Percentiles rank a stretch among this genome's conserved stretches.
Evolutionary conservation across 1,284 basidiomycete species (phyloP).

Genomic region (Pholiota adiposa): DNA sequence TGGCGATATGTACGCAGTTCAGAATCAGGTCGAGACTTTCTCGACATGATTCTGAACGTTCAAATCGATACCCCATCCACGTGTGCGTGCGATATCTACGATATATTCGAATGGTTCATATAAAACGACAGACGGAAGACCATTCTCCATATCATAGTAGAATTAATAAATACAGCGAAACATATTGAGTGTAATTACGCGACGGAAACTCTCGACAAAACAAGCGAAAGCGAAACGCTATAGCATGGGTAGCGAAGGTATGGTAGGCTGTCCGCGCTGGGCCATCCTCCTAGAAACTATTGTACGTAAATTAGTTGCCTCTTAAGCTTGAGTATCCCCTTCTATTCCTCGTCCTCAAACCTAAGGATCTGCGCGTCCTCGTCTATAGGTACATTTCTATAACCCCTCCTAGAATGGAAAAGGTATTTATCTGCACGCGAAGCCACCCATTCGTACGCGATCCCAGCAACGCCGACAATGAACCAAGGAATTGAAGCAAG

Average conservation of each 20-base stretch:
- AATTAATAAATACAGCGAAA: constrained; percentile 19
- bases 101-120: no score
- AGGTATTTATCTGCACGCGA: constrained; percentile 49
- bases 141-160: background rate
- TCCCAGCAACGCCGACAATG: constrained; percentile 75
- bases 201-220: background rate
- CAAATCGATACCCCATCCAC: no score
- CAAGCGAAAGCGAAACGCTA: constrained; percentile 11
- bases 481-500: constrained; percentile 88
- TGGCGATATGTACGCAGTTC: no score
- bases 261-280: constrained; percentile 5
- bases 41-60: no score
- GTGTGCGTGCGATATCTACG: no score
- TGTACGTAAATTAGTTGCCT: background rate
- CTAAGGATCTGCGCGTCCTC: constrained; percentile 86
- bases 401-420: constrained; percentile 65
- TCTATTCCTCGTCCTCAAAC: constrained; percentile 79
- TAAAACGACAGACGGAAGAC: no score
- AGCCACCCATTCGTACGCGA: constrained; percentile 70
- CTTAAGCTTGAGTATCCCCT: background rate
- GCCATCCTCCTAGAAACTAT: constrained; percentile 8
- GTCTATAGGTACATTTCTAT: constrained; percentile 82
- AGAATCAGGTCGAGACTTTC: no score
- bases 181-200: background rate
- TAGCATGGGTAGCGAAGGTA: constrained; percentile 3